These are phyloP conservation scores for Penicillium sp. DNA, from an alignment of 2,329 filamentous ascomycete species.

Conservation along the genomic window DNA sequence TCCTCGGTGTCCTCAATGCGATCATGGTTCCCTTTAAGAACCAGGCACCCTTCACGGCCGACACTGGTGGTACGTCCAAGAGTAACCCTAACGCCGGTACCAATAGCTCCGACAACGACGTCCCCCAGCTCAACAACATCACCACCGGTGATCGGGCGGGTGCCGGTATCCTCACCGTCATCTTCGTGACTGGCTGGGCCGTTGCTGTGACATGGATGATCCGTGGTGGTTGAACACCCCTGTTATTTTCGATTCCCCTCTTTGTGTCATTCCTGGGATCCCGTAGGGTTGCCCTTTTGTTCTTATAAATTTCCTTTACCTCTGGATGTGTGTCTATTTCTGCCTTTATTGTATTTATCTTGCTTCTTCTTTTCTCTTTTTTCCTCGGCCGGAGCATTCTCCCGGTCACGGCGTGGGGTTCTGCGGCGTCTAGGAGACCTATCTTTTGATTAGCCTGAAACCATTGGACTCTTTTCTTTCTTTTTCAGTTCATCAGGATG, in stretches of 20 bases:
- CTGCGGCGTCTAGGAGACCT: constrained; percentile 8
- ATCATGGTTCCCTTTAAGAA: constrained; percentile 26
- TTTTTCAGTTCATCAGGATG: not conserved
- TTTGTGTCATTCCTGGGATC: constrained; percentile 3
- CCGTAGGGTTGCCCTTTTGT: constrained; percentile 5
- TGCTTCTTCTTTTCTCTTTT: not conserved
- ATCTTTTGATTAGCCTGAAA: not conserved
- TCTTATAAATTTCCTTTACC: constrained; percentile 16
- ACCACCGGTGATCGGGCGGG: constrained; percentile 37
- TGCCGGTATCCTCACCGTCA: constrained; percentile 33
- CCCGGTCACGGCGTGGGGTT: constrained; percentile 1
- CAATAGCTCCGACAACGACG: constrained; percentile 10
- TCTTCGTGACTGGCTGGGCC: constrained; percentile 29
- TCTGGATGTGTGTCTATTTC: constrained; percentile 3
- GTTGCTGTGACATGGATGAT: constrained; percentile 31
- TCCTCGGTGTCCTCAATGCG: constrained; percentile 35
- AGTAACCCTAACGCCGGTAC: constrained; percentile 44
- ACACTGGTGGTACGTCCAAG: constrained; percentile 56
- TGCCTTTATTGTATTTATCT: not conserved
- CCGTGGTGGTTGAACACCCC: constrained; percentile 19
- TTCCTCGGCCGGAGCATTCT: not conserved
- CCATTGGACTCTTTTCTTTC: not conserved
- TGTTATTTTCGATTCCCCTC: not conserved
- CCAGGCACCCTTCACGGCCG: constrained; percentile 41
- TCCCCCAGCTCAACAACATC: constrained; percentile 20